Evolutionary conservation across 78 protist genomes (phyloP).

Genomic region (Isochrysis galbana): DNA sequence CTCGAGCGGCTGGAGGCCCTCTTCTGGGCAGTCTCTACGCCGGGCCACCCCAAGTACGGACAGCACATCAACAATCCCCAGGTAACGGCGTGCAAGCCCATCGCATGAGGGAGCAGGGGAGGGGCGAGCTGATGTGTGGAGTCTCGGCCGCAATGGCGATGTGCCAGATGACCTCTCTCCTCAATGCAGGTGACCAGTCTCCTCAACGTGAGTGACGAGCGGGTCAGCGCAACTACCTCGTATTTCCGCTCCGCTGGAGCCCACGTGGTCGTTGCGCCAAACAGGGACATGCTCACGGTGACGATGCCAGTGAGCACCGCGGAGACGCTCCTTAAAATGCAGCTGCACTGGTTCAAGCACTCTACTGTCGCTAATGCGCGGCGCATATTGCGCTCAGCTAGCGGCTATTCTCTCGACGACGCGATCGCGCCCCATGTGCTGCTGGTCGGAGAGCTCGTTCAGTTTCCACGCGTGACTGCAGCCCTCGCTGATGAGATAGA

Average conservation of each 20-base stretch:
- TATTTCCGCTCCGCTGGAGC: background rate
- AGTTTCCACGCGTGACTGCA: constrained; percentile 20
- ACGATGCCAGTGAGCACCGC: background rate
- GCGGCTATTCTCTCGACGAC: background rate
- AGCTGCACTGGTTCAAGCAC: background rate
- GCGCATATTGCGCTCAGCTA: background rate
- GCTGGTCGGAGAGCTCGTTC: constrained; percentile 29
- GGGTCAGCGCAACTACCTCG: background rate
- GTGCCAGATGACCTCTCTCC: too few relatives aligned
- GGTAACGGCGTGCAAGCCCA: background rate
- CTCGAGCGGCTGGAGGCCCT: background rate
- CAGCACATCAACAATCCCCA: background rate
- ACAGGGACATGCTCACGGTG: background rate
- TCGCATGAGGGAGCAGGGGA: too few relatives aligned
- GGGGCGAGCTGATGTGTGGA: too few relatives aligned
- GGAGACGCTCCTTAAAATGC: background rate
- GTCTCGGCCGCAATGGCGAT: too few relatives aligned
- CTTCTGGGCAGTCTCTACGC: constrained; percentile 9
- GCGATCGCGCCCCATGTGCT: background rate
- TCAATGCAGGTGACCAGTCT: background rate
- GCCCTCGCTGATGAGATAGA: too few relatives aligned
- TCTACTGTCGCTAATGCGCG: background rate
- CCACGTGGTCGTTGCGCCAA: background rate
- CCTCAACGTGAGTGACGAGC: background rate
- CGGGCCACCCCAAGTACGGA: background rate